Base-by-base conservation (phyloP, 768 basidiomycete genomes). In the Kwoniella dendrophila region DNA sequence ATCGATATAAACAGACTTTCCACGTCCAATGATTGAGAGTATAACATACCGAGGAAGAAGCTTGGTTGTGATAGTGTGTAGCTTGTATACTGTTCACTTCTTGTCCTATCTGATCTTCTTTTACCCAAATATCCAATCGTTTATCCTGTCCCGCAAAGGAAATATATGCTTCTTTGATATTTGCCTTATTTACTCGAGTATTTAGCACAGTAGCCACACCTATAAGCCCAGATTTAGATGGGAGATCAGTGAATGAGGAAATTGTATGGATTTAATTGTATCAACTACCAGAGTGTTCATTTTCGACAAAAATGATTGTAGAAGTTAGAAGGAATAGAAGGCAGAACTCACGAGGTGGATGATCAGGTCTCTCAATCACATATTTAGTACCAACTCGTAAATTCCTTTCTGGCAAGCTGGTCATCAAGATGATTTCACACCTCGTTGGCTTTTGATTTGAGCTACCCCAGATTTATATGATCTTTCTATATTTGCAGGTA, bases 101-200 rank as follows among this genome's bases (percentile, higher is more conserved):
- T 24, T 52, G 56, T 4, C 67, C 69, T 18, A 73, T 40, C 8
- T 70, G 62, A 16, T 16, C 32, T 11, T 66, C 59, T 5, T 27
- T 24, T 20, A 75, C 50, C 73, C 73, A 75, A 5, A 64, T 52
- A 50, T 75, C 73, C 24, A 75, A 53, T 24, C 73, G 63, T 51
- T 75, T 75, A 40, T 75, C 73, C 43, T 72, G 54, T 3, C 71
- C 71, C 1, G 59, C 43, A 41, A 67, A 75, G 5, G 68, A 58
- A 26, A 75, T 50, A 45, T 75, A 75, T 14, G 56, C 71, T 61
- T 75, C 72, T 29, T 11, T 20, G 6, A 43, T 20, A 5, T 69
- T 69, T 3, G 34, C 27, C 40, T 61, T 68, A n/a, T 18, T 43
- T 0, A 43, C 29, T 20, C 70, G 61, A 22, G 53, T 55, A 16